Percentiles rank a stretch among this genome's conserved stretches.
These are phyloP conservation scores for Calvatia gigantea DNA, from an alignment of 768 basidiomycete genomes.

Conservation along the genomic window DNA sequence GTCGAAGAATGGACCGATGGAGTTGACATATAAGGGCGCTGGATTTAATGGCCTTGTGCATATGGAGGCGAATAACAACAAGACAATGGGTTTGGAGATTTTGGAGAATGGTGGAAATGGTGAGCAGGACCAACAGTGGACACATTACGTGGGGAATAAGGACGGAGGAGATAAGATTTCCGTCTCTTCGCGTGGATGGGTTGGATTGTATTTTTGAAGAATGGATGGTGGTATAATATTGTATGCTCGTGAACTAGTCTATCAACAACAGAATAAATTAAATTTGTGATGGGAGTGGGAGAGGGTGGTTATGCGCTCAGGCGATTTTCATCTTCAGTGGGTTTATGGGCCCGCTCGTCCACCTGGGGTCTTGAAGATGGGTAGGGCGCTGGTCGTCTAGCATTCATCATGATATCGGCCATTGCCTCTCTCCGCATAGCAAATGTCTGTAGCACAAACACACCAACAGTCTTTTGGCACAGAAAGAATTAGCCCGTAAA, in stretches of 20 bases:
- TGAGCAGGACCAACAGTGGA: conserved; percentile 36
- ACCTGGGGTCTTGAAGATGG: not conserved
- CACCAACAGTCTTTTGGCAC: conserved; percentile 16
- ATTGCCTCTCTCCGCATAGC: conserved; percentile 23
- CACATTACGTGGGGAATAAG: conserved; percentile 37
- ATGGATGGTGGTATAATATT: not conserved
- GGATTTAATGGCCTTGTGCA: conserved; percentile 46
- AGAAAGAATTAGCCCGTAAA: not conserved
- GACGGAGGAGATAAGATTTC: conserved; percentile 36
- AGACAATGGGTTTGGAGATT: conserved; percentile 31
- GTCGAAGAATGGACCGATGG: conserved; percentile 48
- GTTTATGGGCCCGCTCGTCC: not conserved
- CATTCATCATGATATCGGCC: conserved; percentile 17
- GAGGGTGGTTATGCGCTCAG: conserved; percentile 4
- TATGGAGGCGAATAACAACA: conserved; percentile 32
- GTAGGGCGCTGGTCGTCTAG: conserved; percentile 6
- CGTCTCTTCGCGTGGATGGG: conserved; percentile 44
- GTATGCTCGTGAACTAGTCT: not conserved
- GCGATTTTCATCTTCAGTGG: conserved; percentile 12
- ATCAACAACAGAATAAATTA: not conserved
- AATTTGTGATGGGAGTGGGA: not conserved
- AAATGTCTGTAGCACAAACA: conserved; percentile 23
- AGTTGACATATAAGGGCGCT: conserved; percentile 51
- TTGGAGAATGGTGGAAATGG: conserved; percentile 14
- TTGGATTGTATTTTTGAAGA: conserved; percentile 40